Evolutionary conservation across 1,139 yeast genomes (phyloP).

Genomic region (Suhomyces bokatorum): DNA sequence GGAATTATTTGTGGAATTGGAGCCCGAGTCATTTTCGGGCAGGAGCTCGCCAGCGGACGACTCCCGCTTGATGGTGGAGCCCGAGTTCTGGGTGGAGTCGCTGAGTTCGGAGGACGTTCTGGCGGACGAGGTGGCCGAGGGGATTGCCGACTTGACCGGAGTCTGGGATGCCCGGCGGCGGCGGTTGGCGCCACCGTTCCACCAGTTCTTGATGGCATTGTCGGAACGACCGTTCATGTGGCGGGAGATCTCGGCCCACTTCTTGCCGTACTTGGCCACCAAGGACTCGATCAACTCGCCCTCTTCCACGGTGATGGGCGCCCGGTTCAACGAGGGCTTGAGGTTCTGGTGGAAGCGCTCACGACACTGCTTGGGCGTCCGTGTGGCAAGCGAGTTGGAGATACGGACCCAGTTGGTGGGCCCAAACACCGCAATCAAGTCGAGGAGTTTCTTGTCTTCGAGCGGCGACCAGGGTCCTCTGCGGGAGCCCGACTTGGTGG

Average conservation of each 20-base stretch:
- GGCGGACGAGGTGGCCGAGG: neutral
- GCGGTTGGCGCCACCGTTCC: slow-evolving; percentile 91
- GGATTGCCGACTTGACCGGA: neutral
- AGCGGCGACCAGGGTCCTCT: slow-evolving; percentile 92
- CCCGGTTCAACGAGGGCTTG: slow-evolving; percentile 77
- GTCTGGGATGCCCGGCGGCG: slow-evolving; percentile 52
- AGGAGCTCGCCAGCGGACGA: neutral
- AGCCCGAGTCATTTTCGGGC: neutral
- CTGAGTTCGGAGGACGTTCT: neutral
- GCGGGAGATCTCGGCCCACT: slow-evolving; percentile 94
- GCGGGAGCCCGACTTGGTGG: slow-evolving; percentile 12
- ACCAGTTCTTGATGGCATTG: slow-evolving; percentile 93
- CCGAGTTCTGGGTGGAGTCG: neutral
- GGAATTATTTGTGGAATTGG: too few species aligned
- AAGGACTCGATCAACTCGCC: slow-evolving; percentile 78
- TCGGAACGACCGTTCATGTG: slow-evolving; percentile 85
- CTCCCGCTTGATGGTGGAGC: neutral
- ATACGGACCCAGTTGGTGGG: slow-evolving; percentile 91
- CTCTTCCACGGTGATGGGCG: slow-evolving; percentile 84
- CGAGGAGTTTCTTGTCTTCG: slow-evolving; percentile 74
- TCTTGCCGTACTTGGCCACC: slow-evolving; percentile 78
- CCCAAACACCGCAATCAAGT: slow-evolving; percentile 71
- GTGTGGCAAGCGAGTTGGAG: slow-evolving; percentile 66
- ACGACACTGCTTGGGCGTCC: slow-evolving; percentile 91
- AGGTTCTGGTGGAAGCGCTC: slow-evolving; percentile 91